phyloP scores from a whole-genome alignment of 345 rosid genomes.

The Sisymbrium altissimum region DNA sequence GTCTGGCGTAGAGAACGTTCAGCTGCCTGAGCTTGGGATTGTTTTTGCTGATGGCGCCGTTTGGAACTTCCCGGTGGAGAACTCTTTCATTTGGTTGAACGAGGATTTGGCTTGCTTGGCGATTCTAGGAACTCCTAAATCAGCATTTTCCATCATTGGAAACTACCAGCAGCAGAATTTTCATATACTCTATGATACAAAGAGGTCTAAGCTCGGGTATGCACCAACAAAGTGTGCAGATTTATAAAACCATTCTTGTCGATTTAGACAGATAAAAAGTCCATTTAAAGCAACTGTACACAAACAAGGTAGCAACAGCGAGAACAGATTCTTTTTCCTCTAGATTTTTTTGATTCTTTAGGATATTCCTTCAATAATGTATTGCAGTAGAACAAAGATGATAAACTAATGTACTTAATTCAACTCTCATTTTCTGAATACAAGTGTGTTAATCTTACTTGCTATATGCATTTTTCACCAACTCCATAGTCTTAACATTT shows the following conservation, averaged over 20 bases:
- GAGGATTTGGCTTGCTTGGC: constrained; percentile 80
- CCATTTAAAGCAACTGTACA: constrained; percentile 31
- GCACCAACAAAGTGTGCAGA: constrained; percentile 72
- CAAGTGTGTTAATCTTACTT: neutral
- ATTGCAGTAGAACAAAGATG: neutral
- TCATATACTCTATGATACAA: constrained; percentile 69
- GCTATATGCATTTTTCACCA: neutral
- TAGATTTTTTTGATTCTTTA: constrained; percentile 17
- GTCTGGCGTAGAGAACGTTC: constrained; percentile 55
- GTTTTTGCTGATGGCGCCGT: constrained; percentile 66
- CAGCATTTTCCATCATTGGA: constrained; percentile 80
- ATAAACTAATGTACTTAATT: constrained; percentile 25
- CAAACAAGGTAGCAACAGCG: neutral
- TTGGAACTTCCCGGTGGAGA: constrained; percentile 90
- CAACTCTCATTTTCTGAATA: neutral
- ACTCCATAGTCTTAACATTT: neutral
- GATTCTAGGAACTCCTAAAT: constrained; percentile 68
- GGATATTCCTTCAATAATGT: constrained; percentile 14
- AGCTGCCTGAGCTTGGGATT: constrained; percentile 72
- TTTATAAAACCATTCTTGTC: constrained; percentile 32
- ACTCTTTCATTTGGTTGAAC: constrained; percentile 60
- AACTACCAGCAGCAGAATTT: constrained; percentile 93
- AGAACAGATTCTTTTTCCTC: neutral
- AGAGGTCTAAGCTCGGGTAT: constrained; percentile 73
- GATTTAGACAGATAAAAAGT: neutral